Percentiles rank a stretch among this genome's conserved stretches.
phyloP scores from a whole-genome alignment of 2,329 filamentous ascomycete species.

The Talaromyces atroroseus region DNA sequence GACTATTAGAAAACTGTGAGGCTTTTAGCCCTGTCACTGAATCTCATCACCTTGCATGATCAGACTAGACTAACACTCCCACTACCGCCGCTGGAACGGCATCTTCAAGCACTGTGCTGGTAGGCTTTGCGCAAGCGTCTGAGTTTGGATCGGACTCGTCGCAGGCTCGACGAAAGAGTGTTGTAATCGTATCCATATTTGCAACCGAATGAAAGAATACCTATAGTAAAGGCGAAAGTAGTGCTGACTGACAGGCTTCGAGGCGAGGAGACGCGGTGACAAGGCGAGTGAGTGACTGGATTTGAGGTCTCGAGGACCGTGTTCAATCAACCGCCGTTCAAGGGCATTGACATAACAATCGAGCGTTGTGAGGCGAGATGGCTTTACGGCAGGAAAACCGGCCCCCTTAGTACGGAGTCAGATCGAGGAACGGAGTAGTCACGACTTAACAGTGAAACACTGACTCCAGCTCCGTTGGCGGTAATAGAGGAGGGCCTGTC shows the following conservation, averaged over 20 bases:
- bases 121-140: constrained; percentile 13
- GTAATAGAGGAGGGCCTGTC: background rate
- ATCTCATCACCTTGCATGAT: background rate
- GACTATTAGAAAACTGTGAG: constrained; percentile 8
- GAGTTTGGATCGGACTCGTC: constrained; percentile 7
- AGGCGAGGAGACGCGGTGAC: background rate
- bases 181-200: constrained; percentile 6
- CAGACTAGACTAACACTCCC: constrained; percentile 9
- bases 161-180: constrained; percentile 10
- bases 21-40: background rate
- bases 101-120: constrained; percentile 10
- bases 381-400: too few species aligned
- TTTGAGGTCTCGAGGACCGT: background rate
- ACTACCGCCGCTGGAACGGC: constrained; percentile 12
- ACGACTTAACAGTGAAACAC: too few species aligned
- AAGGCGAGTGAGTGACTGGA: background rate
- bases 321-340: background rate
- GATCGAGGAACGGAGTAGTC: too few species aligned
- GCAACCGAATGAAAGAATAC: too few species aligned
- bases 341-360: background rate
- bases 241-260: background rate
- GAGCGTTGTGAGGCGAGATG: background rate
- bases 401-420: too few species aligned
- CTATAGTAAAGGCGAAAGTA: background rate
- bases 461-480: too few species aligned